Evolutionary conservation across 2,329 filamentous ascomycete genomes (phyloP).

Genomic region (Neofusicoccum cordaticola): DNA sequence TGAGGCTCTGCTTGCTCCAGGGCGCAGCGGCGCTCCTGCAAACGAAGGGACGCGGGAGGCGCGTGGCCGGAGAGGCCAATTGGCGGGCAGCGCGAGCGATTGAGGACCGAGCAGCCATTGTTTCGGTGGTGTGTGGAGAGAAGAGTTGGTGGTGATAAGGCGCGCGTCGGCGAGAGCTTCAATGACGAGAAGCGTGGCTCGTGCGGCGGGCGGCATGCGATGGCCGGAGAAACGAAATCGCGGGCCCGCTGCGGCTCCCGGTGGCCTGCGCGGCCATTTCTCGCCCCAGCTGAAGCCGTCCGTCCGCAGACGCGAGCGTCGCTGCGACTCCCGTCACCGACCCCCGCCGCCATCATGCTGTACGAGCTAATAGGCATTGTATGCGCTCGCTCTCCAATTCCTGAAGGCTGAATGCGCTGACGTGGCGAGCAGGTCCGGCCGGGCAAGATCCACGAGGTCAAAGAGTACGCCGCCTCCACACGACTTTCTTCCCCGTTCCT

Average conservation of each 20-base stretch:
- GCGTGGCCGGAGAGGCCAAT: conserved; percentile 30
- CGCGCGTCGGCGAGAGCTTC: conserved; percentile 4
- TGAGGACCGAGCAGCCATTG: conserved; percentile 36
- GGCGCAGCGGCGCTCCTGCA: conserved; percentile 25
- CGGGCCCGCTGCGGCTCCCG: background rate
- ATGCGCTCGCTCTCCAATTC: conserved; percentile 37
- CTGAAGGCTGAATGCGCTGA: background rate
- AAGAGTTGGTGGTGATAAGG: conserved; percentile 2
- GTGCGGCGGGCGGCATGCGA: background rate
- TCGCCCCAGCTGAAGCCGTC: too few relatives aligned
- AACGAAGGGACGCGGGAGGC: conserved; percentile 22
- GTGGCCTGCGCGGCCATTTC: background rate
- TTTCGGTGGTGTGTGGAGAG: conserved; percentile 16
- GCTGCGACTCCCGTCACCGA: background rate
- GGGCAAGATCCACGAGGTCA: conserved; percentile 84
- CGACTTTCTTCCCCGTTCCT: background rate
- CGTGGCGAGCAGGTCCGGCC: conserved; percentile 71
- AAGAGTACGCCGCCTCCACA: conserved; percentile 68
- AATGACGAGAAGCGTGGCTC: conserved; percentile 14
- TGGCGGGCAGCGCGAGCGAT: conserved; percentile 34
- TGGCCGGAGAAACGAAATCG: background rate
- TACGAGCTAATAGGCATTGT: conserved; percentile 98
- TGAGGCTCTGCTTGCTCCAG: conserved; percentile 21
- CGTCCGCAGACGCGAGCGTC: background rate
- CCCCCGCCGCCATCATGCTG: conserved; percentile 61